Evolutionary conservation across 1,284 basidiomycete species (phyloP), one percentile per base, ranked within the genome.

Genomic region (Cryptococcus maquisensis): DNA sequence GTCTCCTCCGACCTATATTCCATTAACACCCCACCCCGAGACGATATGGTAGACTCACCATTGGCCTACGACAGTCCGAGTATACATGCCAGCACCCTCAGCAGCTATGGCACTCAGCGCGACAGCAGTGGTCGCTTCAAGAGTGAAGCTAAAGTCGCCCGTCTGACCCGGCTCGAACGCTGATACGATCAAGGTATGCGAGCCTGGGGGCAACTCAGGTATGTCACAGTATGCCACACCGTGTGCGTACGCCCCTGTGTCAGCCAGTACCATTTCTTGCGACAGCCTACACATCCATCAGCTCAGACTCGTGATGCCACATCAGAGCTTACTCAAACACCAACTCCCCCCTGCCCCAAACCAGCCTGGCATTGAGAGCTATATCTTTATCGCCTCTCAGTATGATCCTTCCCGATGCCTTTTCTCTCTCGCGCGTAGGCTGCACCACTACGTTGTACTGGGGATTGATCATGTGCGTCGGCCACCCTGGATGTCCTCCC

Each of bases 61-160:
- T 47, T 78, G 73, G 1, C 86, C 88, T 20, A 77, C 80, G 3
- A 88, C 62, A 0, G 79, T 71, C 58, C 88, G 86, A 32, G 77
- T 78, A 68, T 86, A 95, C 91, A 96, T 90, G 1, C 93, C 93
- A 0, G 91, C 90, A 0, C 91, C 92, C 74, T 97, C 93, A 52
- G 85, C 84, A 0, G 81, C 76, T 7, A 82, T 74, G 0, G 70
- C 56, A 8, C 65, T 52, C 6, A 82, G 21, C 3, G 61, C 54
- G 9, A 80, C 42, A 0, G 82, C 81, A 20, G 77, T 67, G 0
- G 84, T 81, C 45, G 85, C 84, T 50, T 88, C 83, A 3, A 89
- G 73, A 20, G 77, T 77, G 21, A 96, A 72, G 0, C 78, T 78
- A 72, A 85, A 95, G 15, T 79, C 61, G 3, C 88, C 89, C 3